Conservation (phyloP, 2,329 filamentous ascomycete genomes). For the Colletotrichum siamense region DNA sequence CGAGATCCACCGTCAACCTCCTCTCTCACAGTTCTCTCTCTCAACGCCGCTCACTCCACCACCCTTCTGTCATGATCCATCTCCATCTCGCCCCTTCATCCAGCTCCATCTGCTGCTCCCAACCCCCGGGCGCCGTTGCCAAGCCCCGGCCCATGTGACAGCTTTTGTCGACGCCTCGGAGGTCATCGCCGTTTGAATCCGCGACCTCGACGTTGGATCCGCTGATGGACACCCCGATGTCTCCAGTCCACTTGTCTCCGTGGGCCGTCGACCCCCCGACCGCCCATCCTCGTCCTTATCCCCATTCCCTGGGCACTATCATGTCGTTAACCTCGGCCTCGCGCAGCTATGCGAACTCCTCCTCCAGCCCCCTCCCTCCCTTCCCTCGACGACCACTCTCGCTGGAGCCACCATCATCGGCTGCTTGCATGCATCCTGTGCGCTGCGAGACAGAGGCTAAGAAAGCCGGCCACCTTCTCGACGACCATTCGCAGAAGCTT, state of each 20-base stretch:
- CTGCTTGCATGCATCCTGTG: conserved; percentile 1
- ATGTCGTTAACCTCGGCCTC: neutral
- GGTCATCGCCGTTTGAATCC: neutral
- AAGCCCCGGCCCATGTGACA: conserved; percentile 5
- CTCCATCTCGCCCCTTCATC: neutral
- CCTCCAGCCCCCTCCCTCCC: neutral
- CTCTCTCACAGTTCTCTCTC: neutral
- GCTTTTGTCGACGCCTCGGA: neutral
- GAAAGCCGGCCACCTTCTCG: neutral
- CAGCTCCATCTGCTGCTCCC: neutral
- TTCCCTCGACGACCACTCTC: neutral
- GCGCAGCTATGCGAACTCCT: neutral
- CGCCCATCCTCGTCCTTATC: neutral
- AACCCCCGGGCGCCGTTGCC: conserved; percentile 8
- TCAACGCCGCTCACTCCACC: neutral
- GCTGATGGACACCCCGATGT: neutral
- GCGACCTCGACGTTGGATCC: neutral
- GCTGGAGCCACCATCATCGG: neutral
- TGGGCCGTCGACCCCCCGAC: neutral
- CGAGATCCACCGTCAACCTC: neutral
- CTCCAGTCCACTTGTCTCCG: conserved; percentile 2
- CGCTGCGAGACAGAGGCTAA: neutral
- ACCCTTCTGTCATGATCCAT: neutral
- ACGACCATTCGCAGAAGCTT: neutral
- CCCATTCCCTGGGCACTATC: neutral